Evolutionary conservation across 371 early-diverging fungal genomes (phyloP), one percentile per base, ranked within the genome.

Genomic region (Rhizopus sp.): DNA sequence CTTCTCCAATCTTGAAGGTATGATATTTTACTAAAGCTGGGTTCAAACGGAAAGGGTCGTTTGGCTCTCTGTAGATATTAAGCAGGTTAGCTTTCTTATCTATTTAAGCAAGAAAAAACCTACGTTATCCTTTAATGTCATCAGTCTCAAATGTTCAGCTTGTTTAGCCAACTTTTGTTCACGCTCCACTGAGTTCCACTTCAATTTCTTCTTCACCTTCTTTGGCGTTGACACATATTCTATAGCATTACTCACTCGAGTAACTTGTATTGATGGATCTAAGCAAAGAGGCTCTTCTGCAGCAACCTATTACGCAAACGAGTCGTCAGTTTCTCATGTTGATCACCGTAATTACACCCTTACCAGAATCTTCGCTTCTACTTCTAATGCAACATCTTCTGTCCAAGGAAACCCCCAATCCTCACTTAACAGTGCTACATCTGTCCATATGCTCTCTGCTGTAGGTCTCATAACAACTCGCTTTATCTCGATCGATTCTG

Each of bases 121-220:
- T 74, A 84, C 84, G 52, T 75, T 67, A 69, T 85, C 85, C 82
- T 81, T 83, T 55, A 83, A 56, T 56, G 83, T 79, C 85, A 85
- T 81, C 3, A 82, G 49, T 58, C 80, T 82, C 57, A 75, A 78
- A 34, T 75, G 78, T 50, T 85, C 85, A 42, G 78, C 76, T 66
- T 83, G 82, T 53, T 81, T 76, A 29, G 81, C 83, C 33, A 81
- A 62, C 50, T 83, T 82, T 46, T 81, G 82, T 45, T 83, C 85
- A 13, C 82, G 64, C 50, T 85, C 85, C 7, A 79, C 65, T 23
- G 84, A 85, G 57, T 85, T 85, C 77, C 78, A 80, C 61, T 83
- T 85, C 52, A 73, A 67, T 57, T 76, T 83, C 61, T 73, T 77
- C 50, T 81, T 78, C 29, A 66, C 54, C 32, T 69, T 66, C 41